Base-by-base conservation (phyloP, 192 early-diverging fungal genomes). In the Rhizoclosmatium globosum region DNA sequence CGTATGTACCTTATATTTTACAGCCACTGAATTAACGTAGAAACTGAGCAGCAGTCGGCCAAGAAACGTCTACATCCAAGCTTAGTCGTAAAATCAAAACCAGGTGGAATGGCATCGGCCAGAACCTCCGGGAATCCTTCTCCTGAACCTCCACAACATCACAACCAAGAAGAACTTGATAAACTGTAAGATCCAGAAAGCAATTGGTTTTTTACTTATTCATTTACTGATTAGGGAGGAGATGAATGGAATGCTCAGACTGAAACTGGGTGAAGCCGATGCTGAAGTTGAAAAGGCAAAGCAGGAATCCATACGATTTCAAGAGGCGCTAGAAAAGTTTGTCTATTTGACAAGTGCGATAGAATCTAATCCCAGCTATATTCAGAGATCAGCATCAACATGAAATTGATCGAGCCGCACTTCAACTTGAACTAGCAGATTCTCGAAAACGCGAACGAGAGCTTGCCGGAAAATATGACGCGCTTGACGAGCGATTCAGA, bases 401-500 rank as follows among this genome's bases (percentile, higher is more conserved):
- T 23, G 89, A 87, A 44, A 78, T 86, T 1, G 87, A 89, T 13
- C 58, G 69, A 17, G 64, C 89, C 0, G 64, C 86, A 0, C 78
- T 88, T 0, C 89, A 90, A 66, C 82, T 84, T 3, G 81, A 91
- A 48, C 50, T 81, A 0, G 58, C 82, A 21, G 85, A 86, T n/a
- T 21, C 74, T 17, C 68, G 76, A 48, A 82, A 82, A 56, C 21
- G 69, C 46, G 68, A 81, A 59, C 67, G 74, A 9, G 81, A 87
- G 4, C 31, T 72, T 3, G 41, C 69, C 19, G 56, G 41, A 4
- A 86, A 82, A 47, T 56, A 31, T 23, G 81, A 82, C 44, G 4
- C 65, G 1, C 60, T 87, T 31, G 83, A 86, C 62, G 85, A 87
- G 21, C 72, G 85, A 60, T 71, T 74, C 48, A 74, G 83, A 17